A percentile compares a stretch with the other conserved stretches of the same genome.
phyloP scores from a whole-genome alignment of 2,329 filamentous ascomycete species.

The Neonectria neomacrospora region DNA sequence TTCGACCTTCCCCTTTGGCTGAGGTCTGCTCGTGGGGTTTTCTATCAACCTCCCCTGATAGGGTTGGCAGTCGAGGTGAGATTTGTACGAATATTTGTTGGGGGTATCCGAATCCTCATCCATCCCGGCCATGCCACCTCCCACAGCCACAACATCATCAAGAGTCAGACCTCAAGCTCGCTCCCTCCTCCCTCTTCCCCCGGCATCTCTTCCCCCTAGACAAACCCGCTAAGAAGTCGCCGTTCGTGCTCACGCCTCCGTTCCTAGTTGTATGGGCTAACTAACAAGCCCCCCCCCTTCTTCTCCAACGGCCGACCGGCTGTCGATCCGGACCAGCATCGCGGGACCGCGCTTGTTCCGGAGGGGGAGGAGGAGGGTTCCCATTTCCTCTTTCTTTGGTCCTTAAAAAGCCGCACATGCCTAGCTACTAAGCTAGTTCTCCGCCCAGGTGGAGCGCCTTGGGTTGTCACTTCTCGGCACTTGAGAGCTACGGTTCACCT shows the following conservation, averaged over 20 bases:
- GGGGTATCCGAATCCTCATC: neutral
- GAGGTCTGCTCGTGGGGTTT: neutral
- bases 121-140: neutral
- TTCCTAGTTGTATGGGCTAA: neutral
- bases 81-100: neutral
- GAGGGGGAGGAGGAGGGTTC: neutral
- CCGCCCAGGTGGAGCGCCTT: neutral
- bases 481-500: neutral
- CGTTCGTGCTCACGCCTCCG: slow-evolving; percentile 10
- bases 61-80: neutral
- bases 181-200: neutral
- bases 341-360: slow-evolving; percentile 4
- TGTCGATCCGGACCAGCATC: slow-evolving; percentile 18
- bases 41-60: neutral
- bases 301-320: slow-evolving; percentile 19
- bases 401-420: slow-evolving; percentile 9
- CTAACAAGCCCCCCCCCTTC: neutral
- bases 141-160: neutral
- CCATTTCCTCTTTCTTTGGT: neutral
- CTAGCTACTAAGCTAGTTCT: neutral
- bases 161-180: neutral
- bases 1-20: slow-evolving; percentile 4
- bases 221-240: neutral
- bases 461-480: slow-evolving; percentile 7
- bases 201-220: neutral